A percentile compares a stretch with the other conserved stretches of the same genome.
Conservation (phyloP, 192 early-diverging fungal genomes). For the Rhizoclosmatium sp. region DNA sequence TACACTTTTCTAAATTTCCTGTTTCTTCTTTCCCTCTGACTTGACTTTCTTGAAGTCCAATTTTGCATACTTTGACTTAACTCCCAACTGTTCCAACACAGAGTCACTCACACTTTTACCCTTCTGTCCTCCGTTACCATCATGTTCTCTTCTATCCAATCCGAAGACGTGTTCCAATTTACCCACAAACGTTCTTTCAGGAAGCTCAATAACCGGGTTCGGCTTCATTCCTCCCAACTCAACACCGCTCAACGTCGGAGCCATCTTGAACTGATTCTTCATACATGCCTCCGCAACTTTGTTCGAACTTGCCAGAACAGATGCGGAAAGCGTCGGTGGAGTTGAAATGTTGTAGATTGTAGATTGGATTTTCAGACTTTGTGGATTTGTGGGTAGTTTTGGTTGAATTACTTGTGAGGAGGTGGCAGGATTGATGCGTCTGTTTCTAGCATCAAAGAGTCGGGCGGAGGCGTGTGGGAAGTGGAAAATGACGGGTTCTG, state of each 20-base stretch:
- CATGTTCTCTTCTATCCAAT: background rate
- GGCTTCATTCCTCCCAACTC: background rate
- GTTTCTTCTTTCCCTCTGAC: background rate
- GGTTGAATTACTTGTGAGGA: slow-evolving; percentile 28
- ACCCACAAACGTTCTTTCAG: slow-evolving; percentile 10
- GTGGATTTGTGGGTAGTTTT: slow-evolving; percentile 15
- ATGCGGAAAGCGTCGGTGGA: slow-evolving; percentile 13
- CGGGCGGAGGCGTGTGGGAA: slow-evolving; percentile 25
- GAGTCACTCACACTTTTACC: background rate
- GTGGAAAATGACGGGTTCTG: slow-evolving; percentile 2
- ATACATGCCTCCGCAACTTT: slow-evolving; percentile 27
- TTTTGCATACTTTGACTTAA: background rate
- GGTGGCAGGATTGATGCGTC: slow-evolving; percentile 15
- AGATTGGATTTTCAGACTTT: slow-evolving; percentile 28
- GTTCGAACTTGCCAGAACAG: background rate
- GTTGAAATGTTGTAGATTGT: slow-evolving; percentile 26
- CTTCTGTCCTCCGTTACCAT: background rate
- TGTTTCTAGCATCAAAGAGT: slow-evolving; percentile 30
- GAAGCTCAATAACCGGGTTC: slow-evolving; percentile 25
- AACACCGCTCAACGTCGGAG: slow-evolving; percentile 10
- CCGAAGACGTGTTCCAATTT: slow-evolving; percentile 29
- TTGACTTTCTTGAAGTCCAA: background rate
- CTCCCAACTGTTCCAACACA: background rate
- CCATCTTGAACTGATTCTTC: slow-evolving; percentile 34
- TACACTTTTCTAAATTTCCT: background rate